Evolutionary conservation across 768 basidiomycete genomes (phyloP).

Genomic region (Gloeostereum incarnatum): DNA sequence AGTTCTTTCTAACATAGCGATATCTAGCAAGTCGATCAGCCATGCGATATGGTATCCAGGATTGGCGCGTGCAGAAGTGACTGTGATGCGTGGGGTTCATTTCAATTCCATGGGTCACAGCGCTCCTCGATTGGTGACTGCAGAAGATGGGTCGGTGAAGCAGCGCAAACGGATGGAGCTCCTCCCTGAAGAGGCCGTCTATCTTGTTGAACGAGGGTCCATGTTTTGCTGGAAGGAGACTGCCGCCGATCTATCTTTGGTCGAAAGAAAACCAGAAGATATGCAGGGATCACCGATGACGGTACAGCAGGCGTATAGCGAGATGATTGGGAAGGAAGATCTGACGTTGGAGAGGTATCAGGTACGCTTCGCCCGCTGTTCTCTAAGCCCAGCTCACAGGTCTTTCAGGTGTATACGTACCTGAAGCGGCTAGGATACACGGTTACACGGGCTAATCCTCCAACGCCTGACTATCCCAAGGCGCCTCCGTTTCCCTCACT

Average conservation of each 20-base stretch:
- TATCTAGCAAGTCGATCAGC: conserved; percentile 62
- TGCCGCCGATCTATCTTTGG: conserved; percentile 17
- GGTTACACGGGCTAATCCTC: conserved; percentile 67
- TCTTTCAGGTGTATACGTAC: conserved; percentile 80
- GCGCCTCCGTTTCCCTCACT: conserved; percentile 26
- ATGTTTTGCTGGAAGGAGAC: conserved; percentile 73
- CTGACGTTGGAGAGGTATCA: conserved; percentile 84
- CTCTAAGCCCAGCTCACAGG: conserved; percentile 1
- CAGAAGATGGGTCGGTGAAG: conserved; percentile 28
- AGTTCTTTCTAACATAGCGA: conserved; percentile 2
- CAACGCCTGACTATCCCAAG: conserved; percentile 40
- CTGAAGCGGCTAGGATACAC: conserved; percentile 88
- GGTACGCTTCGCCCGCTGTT: conserved; percentile 27
- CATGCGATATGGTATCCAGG: conserved; percentile 74
- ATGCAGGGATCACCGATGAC: conserved; percentile 70
- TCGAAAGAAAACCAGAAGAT: conserved; percentile 26
- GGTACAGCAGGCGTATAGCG: conserved; percentile 82
- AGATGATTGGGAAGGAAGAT: conserved; percentile 74
- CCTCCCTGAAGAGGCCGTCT: conserved; percentile 91
- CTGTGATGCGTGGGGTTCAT: conserved; percentile 71
- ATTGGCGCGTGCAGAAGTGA: conserved; percentile 57
- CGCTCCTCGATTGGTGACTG: conserved; percentile 35
- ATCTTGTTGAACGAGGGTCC: conserved; percentile 85
- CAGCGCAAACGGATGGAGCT: conserved; percentile 67
- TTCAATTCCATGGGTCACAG: conserved; percentile 80